phyloP scores from a whole-genome alignment of 169 alveolate species.

The Theileria annulata region DNA sequence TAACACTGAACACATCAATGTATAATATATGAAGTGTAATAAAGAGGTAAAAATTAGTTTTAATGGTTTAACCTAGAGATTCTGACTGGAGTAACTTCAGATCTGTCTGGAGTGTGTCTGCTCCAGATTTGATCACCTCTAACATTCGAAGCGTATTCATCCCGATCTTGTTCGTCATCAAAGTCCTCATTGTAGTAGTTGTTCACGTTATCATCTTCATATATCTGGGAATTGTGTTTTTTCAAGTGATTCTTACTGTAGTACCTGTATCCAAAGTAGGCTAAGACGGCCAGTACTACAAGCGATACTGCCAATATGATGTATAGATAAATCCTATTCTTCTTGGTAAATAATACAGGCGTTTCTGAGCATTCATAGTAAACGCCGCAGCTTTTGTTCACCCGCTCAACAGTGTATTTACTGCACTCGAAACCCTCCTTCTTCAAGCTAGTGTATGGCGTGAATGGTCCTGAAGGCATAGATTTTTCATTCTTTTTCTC shows the following conservation, averaged over 20 bases:
- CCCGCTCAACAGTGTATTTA: conserved; percentile 33
- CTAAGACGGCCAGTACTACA: conserved; percentile 7
- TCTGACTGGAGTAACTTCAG: conserved; percentile 67
- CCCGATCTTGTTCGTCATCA: background rate
- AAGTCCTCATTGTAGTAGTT: conserved; percentile 38
- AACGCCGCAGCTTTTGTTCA: conserved; percentile 50
- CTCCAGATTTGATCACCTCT: conserved; percentile 55
- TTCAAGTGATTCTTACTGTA: background rate
- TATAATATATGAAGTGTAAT: background rate
- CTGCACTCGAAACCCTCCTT: conserved; percentile 40
- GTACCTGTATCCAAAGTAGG: conserved; percentile 15
- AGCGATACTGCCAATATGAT: background rate
- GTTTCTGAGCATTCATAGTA: conserved; percentile 48
- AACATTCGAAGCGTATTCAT: background rate
- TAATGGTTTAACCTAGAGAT: conserved; percentile 22
- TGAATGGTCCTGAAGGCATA: conserved; percentile 11
- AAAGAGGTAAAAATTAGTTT: background rate
- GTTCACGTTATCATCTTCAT: conserved; percentile 21
- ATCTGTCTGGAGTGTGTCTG: conserved; percentile 42
- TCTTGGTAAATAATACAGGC: conserved; percentile 3
- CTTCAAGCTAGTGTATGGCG: conserved; percentile 59
- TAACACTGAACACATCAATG: background rate
- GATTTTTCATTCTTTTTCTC: conserved; percentile 6
- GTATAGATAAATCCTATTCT: background rate
- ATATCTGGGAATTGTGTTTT: background rate